Base-by-base conservation (phyloP, 805 yeast species). In the Metschnikowia colocasiae region DNA sequence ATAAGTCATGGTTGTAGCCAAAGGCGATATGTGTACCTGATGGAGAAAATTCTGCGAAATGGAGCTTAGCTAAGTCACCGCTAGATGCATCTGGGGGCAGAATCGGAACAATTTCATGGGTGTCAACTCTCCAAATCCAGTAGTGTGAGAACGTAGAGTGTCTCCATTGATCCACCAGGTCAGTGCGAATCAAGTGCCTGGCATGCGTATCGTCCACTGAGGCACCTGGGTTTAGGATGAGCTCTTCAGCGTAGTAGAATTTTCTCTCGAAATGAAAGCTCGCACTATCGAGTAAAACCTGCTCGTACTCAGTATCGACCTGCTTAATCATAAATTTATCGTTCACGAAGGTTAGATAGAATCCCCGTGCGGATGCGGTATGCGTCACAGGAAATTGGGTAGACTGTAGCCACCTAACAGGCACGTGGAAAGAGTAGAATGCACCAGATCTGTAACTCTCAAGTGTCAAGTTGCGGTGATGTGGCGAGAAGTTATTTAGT, bases 1-100 rank as follows among this genome's bases (percentile, higher is more conserved):
- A 83, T 2, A 87, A 52, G 53, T 87, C 75, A 57, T 80, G 79
- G 6, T 77, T 69, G 51, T 68, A 73, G 6, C 83, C 81, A 57
- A 75, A 84, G 1, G 83, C 75, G 15, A 85, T 59, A 51, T 71
- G 73, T 12, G 70, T 70, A n/a, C 80, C 80, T 6, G 65, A 61
- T 1, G 89, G 88, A 0, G 90, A 81, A 73, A 85, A 84, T 12
- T 73, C 64, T 0, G 81, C 82, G 49, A 62, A 62, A 35, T 59
- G 62, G 18, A 71, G 57, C 39, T 66, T 68, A 15, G 55, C 55
- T 16, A 49, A 31, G 30, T 40, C 38, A 15, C 49, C 44, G 18
- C n/a, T 6, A 13, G 34, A 22, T 18, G 30, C 40, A 6, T 25
- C n/a, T 0, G 63, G 61, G 1, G 73, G 69, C 44, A 66, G 69